Conservation (phyloP, 441 rosid genomes). For the Melastoma candidum region DNA sequence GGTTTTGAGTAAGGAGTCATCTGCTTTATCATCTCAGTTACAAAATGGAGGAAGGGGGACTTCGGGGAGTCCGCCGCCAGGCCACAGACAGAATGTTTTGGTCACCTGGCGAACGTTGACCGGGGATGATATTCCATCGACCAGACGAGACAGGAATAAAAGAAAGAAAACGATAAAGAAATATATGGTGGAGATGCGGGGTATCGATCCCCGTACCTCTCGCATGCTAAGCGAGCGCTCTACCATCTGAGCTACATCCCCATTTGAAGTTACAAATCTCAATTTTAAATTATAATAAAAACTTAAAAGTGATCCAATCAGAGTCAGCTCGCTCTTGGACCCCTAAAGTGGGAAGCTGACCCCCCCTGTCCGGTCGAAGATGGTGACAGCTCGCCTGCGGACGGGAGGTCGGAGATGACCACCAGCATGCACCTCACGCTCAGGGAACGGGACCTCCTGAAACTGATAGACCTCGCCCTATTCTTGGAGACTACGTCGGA, state of each 20-base stretch:
- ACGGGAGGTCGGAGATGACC: conserved; percentile 30
- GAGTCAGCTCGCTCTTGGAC: too few relatives aligned
- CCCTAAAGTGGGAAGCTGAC: too few relatives aligned
- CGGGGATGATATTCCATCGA: too few relatives aligned
- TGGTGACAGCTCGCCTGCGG: conserved; percentile 33
- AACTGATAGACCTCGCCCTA: conserved; percentile 20
- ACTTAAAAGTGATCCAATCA: too few relatives aligned
- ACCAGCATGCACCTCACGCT: conserved; percentile 43
- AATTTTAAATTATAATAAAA: too few relatives aligned
- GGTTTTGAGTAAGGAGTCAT: too few relatives aligned
- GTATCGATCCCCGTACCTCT: conserved; percentile 82
- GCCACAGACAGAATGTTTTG: too few relatives aligned
- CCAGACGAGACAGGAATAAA: too few relatives aligned
- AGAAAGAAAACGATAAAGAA: not conserved
- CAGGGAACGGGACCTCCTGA: conserved; percentile 31
- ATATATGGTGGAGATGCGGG: conserved; percentile 42
- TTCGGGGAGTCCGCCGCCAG: too few relatives aligned
- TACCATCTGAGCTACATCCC: conserved; percentile 99
- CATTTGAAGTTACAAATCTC: conserved; percentile 2
- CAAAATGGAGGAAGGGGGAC: too few relatives aligned
- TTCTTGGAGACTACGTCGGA: conserved; percentile 41
- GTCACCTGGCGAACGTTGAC: too few relatives aligned
- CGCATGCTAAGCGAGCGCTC: conserved; percentile 99
- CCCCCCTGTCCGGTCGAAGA: conserved; percentile 2
- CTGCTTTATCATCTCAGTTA: too few relatives aligned